Percentiles rank a stretch among this genome's conserved stretches.
phyloP scores from a whole-genome alignment of 2,329 filamentous ascomycete species.

The Metarhizium brunneum region DNA sequence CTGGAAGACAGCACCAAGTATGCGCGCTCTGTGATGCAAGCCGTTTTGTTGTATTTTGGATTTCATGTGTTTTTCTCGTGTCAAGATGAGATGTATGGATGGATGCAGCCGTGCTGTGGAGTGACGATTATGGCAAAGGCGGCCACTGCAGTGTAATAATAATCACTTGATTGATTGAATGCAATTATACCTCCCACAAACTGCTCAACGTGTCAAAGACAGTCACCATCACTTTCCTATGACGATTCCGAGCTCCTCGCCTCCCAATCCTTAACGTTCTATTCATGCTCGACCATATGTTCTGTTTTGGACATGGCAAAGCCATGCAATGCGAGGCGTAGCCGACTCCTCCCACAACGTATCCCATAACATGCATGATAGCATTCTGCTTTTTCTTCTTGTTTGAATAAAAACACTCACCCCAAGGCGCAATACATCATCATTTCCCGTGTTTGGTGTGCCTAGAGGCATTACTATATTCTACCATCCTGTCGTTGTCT shows the following conservation, averaged over 20 bases:
- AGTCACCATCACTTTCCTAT: background rate
- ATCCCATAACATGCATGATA: background rate
- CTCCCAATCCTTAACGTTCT: background rate
- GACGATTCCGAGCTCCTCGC: background rate
- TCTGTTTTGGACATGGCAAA: background rate
- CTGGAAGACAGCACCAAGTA: too few relatives aligned
- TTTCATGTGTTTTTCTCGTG: too few relatives aligned
- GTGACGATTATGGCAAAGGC: too few relatives aligned
- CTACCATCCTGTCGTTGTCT: constrained; percentile 4
- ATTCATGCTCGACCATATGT: background rate
- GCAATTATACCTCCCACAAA: too few relatives aligned
- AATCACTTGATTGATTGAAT: too few relatives aligned
- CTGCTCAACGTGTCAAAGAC: too few relatives aligned
- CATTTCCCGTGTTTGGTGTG: background rate
- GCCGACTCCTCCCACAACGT: background rate
- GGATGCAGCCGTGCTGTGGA: too few relatives aligned
- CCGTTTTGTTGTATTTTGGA: too few relatives aligned
- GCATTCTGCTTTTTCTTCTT: background rate
- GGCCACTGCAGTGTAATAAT: too few relatives aligned
- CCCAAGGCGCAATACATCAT: background rate
- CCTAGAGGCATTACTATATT: background rate
- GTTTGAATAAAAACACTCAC: background rate
- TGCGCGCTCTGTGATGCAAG: too few relatives aligned
- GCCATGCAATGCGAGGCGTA: too few relatives aligned
- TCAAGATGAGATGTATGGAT: too few relatives aligned